phyloP scores from a whole-genome alignment of 225 moss, liverwort and hornwort species.

The Rhytidiadelphus loreus region DNA sequence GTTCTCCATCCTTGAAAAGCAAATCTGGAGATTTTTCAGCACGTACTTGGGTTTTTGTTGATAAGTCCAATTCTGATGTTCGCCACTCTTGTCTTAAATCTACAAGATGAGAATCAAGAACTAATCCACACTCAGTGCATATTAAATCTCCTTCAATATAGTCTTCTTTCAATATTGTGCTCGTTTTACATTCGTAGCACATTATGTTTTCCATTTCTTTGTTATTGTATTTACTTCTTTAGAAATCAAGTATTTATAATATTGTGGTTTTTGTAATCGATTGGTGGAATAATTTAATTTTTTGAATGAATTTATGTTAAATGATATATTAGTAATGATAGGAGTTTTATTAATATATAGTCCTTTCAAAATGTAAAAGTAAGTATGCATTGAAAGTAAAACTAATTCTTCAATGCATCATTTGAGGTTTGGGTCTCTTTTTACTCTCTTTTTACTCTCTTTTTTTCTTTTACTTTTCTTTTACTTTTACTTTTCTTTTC shows the following conservation, averaged over 20 bases:
- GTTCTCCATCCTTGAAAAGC: neutral
- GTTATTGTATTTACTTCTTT: neutral
- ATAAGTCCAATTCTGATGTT: neutral
- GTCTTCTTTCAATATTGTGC: neutral
- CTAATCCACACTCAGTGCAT: neutral
- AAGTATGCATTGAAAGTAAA: neutral
- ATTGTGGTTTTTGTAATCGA: fast-evolving
- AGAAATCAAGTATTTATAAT: no score
- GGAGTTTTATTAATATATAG: neutral
- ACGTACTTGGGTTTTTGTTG: no score
- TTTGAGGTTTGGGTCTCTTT: neutral
- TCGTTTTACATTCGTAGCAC: neutral
- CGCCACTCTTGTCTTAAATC: neutral
- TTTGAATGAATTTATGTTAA: neutral
- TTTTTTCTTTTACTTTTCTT: no score
- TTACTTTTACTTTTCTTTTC: neutral
- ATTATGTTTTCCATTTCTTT: neutral
- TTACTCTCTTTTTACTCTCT: no score
- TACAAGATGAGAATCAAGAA: neutral
- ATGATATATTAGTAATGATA: neutral
- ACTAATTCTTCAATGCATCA: no score
- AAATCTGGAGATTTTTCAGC: no score
- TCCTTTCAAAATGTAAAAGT: neutral
- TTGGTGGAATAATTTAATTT: no score
- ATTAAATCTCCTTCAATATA: neutral